Conservation (phyloP, 805 yeast species). For the Candida schatavii region DNA sequence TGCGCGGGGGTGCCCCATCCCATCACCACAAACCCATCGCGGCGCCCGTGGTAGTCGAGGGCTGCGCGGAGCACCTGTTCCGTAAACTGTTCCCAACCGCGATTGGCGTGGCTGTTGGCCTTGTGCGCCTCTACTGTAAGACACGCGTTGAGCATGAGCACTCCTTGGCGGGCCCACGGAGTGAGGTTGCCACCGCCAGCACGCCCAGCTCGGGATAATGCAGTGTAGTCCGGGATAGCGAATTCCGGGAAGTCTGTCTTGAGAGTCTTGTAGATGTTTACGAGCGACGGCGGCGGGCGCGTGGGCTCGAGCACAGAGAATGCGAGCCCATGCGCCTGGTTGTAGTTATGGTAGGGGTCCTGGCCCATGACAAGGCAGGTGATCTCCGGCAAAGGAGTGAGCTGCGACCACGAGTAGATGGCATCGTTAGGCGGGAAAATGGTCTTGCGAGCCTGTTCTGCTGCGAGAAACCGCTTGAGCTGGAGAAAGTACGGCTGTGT, state of each 20-base stretch:
- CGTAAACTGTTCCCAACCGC: constrained; percentile 93
- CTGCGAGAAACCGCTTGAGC: constrained; percentile 59
- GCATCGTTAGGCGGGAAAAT: constrained; percentile 78
- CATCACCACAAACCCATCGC: constrained; percentile 63
- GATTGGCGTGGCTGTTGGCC: constrained; percentile 86
- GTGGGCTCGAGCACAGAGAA: constrained; percentile 83
- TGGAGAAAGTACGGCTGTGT: constrained; percentile 81
- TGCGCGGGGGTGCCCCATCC: constrained; percentile 84
- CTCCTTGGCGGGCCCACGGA: constrained; percentile 86
- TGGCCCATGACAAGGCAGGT: constrained; percentile 87
- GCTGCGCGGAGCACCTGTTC: constrained; percentile 59
- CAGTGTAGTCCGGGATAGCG: constrained; percentile 45
- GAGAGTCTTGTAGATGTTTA: constrained; percentile 82
- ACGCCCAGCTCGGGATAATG: constrained; percentile 19
- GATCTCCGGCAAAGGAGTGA: constrained; percentile 72
- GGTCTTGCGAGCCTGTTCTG: constrained; percentile 43
- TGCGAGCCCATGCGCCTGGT: constrained; percentile 96
- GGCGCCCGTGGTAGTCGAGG: constrained; percentile 44
- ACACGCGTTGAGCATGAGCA: constrained; percentile 80
- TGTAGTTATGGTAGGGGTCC: constrained; percentile 90
- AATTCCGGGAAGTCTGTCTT: constrained; percentile 65
- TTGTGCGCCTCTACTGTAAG: constrained; percentile 90
- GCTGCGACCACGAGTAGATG: constrained; percentile 88
- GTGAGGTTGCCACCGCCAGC: constrained; percentile 65
- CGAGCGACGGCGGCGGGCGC: constrained; percentile 79